Conservation (phyloP, 306 rosid genomes). For the Fragaria vesca region DNA sequence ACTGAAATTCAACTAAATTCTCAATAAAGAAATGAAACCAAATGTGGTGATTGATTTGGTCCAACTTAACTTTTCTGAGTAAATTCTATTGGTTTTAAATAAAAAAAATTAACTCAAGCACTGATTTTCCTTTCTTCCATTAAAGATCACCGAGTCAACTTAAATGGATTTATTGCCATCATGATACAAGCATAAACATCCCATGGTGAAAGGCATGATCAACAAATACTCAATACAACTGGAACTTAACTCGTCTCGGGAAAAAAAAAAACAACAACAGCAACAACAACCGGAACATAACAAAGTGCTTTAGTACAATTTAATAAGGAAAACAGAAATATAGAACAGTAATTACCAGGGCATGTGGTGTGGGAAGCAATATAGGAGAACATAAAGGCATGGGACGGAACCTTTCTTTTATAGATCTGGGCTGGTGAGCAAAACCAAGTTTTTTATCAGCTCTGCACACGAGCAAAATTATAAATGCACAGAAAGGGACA, state of each 20-base stretch:
- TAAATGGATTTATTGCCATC: neutral
- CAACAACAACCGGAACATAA: constrained; percentile 12
- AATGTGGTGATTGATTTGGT: neutral
- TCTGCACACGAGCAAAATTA: constrained; percentile 45
- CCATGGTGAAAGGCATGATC: constrained; percentile 12
- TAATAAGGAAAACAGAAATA: constrained; percentile 24
- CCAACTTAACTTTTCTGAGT: neutral
- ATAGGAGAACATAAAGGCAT: constrained; percentile 94
- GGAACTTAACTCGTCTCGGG: neutral
- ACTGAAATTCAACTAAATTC: neutral
- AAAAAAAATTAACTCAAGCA: neutral
- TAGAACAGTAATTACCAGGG: constrained; percentile 59
- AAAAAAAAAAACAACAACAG: too few relatives aligned
- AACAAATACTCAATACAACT: constrained; percentile 6
- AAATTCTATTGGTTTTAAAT: neutral
- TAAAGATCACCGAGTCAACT: neutral
- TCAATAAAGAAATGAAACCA: neutral
- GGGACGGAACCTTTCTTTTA: constrained; percentile 82
- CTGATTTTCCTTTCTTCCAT: neutral
- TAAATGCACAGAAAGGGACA: constrained; percentile 22
- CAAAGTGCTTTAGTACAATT: constrained; percentile 15
- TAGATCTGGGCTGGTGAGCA: constrained; percentile 46
- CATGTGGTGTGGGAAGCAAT: constrained; percentile 93
- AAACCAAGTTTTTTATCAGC: constrained; percentile 51
- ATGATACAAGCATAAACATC: neutral